phyloP scores from a whole-genome alignment of 2,329 filamentous ascomycete species.

The Colletotrichum melonis region DNA sequence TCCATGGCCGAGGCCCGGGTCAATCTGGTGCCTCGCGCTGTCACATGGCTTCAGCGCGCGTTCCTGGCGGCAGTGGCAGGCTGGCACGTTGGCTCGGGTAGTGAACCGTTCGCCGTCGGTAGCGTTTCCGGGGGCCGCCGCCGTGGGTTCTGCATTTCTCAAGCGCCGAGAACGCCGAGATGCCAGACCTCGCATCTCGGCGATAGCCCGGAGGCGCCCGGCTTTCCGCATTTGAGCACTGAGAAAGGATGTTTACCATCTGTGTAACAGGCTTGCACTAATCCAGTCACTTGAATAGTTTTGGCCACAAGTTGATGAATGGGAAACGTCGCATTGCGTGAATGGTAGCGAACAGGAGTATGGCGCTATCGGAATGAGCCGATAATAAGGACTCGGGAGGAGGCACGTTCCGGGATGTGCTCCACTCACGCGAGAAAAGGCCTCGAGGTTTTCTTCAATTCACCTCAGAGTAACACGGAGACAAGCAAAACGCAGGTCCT shows the following conservation, averaged over 20 bases:
- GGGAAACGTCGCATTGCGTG: neutral
- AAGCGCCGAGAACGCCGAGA: conserved; percentile 23
- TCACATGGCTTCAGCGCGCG: conserved; percentile 17
- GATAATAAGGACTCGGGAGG: neutral
- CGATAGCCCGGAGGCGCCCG: conserved; percentile 31
- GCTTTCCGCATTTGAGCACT: neutral
- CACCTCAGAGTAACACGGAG: neutral
- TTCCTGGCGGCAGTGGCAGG: neutral
- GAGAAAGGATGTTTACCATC: too few species aligned
- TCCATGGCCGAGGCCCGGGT: neutral
- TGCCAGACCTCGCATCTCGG: conserved; percentile 21
- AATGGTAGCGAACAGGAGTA: neutral
- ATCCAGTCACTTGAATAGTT: neutral
- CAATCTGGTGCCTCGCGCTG: conserved; percentile 1
- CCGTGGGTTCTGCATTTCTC: neutral
- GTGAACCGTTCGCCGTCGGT: conserved; percentile 2
- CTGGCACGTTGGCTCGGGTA: neutral
- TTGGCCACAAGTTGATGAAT: neutral
- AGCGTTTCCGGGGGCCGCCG: conserved; percentile 2
- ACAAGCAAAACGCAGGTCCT: neutral
- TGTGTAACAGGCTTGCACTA: neutral
- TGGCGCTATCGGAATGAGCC: neutral
- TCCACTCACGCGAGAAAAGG: neutral
- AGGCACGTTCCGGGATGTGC: neutral
- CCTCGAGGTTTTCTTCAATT: too few species aligned